These are phyloP conservation scores for Aspergillus sp. DNA, from an alignment of 2,329 filamentous ascomycete species.

Conservation along the genomic window DNA sequence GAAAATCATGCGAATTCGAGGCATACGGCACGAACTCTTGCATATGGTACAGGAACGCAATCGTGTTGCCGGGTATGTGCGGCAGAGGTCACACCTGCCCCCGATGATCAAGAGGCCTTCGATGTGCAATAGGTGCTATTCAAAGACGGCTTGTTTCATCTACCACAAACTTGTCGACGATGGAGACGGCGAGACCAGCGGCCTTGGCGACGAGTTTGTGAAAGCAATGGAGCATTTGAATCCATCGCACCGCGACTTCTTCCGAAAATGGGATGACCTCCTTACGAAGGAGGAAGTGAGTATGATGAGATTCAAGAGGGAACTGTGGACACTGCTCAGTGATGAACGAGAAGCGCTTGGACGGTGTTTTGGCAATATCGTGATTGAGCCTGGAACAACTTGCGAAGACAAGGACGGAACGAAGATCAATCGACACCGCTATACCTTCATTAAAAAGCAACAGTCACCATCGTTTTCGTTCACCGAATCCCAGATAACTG, in stretches of 20 bases:
- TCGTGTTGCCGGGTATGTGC: conserved; percentile 78
- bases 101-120: conserved; percentile 81
- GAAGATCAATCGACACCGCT: conserved; percentile 89
- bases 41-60: conserved; percentile 98
- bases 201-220: conserved; percentile 77
- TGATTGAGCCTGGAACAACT: conserved; percentile 76
- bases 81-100: conserved; percentile 78
- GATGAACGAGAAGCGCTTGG: conserved; percentile 82
- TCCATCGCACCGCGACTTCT: conserved; percentile 74
- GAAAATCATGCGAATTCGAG: conserved; percentile 79
- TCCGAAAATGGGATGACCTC: conserved; percentile 90
- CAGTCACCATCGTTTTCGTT: conserved; percentile 71
- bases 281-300: conserved; percentile 94
- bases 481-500: conserved; percentile 79
- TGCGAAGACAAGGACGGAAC: conserved; percentile 67
- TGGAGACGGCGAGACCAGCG: conserved; percentile 77
- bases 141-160: conserved; percentile 84
- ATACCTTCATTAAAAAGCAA: conserved; percentile 76
- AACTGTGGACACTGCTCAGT: conserved; percentile 96
- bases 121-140: conserved; percentile 84
- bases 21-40: conserved; percentile 81
- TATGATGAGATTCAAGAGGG: conserved; percentile 78
- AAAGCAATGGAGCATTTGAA: conserved; percentile 78
- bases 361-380: conserved; percentile 83
- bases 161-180: conserved; percentile 90